Conservation (phyloP, 202 grass and related monocot genomes). For the Eragrostis tef region DNA sequence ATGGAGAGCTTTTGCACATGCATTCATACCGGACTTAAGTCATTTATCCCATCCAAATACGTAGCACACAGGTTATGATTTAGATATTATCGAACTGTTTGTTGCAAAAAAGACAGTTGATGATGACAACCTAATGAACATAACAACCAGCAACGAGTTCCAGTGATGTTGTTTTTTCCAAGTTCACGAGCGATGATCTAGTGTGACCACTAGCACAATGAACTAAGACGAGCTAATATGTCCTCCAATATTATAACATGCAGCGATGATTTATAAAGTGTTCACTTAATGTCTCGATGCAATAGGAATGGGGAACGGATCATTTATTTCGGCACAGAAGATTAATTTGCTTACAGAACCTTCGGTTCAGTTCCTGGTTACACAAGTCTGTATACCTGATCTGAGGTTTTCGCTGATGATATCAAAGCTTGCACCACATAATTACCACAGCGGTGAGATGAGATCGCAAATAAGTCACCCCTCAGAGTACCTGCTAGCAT, state of each 20-base stretch:
- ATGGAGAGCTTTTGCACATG: not conserved
- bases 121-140: slow-evolving; percentile 6
- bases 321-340: slow-evolving; percentile 12
- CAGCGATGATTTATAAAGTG: slow-evolving; percentile 1
- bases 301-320: slow-evolving; percentile 4
- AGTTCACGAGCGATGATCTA: not conserved
- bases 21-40: not conserved
- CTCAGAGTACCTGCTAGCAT: slow-evolving; percentile 68
- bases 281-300: not conserved
- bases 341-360: slow-evolving; percentile 23
- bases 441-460: slow-evolving; percentile 87
- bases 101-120: not conserved
- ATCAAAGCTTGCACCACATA: slow-evolving; percentile 92
- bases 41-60: not conserved
- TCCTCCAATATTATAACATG: not conserved
- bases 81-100: slow-evolving; percentile 20
- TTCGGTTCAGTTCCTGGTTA: slow-evolving; percentile 18
- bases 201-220: slow-evolving; percentile 6
- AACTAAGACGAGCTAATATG: not conserved
- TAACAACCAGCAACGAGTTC: not conserved
- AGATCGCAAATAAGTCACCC: slow-evolving; percentile 78
- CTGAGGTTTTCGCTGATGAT: slow-evolving; percentile 79
- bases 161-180: not conserved
- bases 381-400: slow-evolving; percentile 64
- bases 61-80: not conserved